These are phyloP conservation scores for Drosera spatulata DNA, from an alignment of 179 eudicot species.

Conservation along the genomic window DNA sequence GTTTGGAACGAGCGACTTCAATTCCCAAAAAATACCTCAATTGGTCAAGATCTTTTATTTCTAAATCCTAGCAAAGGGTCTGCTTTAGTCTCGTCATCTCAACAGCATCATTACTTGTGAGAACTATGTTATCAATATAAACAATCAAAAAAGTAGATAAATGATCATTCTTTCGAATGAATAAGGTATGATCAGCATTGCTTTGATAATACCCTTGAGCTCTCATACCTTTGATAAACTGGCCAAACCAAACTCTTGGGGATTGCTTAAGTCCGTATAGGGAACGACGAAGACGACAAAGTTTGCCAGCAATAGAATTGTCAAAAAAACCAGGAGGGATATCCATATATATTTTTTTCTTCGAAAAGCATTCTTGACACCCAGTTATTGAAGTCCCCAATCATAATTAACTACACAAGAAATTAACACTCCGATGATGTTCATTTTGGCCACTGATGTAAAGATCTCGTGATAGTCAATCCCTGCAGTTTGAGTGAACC, in stretches of 20 bases:
- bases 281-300: not conserved
- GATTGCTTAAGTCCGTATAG: not conserved
- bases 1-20: not conserved
- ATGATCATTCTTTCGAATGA: too few relatives aligned
- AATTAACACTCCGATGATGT: not conserved
- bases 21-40: not conserved
- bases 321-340: not conserved
- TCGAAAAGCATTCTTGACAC: slow-evolving; percentile 1
- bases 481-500: not conserved
- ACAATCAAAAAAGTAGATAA: too few relatives aligned
- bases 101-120: too few relatives aligned
- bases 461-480: slow-evolving; percentile 1
- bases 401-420: not conserved
- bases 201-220: not conserved
- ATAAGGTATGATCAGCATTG: too few relatives aligned
- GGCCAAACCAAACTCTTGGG: not conserved
- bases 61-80: too few relatives aligned
- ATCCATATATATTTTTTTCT: not conserved
- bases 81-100: too few relatives aligned
- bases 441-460: not conserved
- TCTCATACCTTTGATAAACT: not conserved
- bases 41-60: not conserved
- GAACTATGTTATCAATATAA: too few relatives aligned
- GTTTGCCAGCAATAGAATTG: not conserved
- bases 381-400: not conserved